Conservation (phyloP, 768 basidiomycete species). For the Lactarius sp. region DNA sequence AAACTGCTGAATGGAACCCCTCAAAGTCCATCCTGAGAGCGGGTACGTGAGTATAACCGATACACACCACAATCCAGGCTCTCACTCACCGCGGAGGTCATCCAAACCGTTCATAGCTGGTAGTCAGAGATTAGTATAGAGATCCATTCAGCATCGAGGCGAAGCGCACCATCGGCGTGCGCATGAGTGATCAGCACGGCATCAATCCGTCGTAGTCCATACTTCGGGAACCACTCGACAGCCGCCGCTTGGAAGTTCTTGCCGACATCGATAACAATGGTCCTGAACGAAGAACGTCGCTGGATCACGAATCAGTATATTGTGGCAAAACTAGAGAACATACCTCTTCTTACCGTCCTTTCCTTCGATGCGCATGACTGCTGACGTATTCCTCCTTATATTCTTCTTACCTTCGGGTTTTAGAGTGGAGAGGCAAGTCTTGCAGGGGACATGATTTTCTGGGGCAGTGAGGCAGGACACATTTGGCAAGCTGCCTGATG, state of each 20-base stretch:
- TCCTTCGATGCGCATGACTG: slow-evolving; percentile 48
- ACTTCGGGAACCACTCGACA: slow-evolving; percentile 60
- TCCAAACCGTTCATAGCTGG: slow-evolving; percentile 85
- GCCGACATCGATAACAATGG: slow-evolving; percentile 78
- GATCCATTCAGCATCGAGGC: neutral
- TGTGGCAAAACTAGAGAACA: slow-evolving; percentile 30
- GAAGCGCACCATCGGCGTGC: slow-evolving; percentile 65
- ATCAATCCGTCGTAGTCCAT: slow-evolving; percentile 65
- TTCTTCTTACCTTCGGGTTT: slow-evolving; percentile 76
- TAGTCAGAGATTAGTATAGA: neutral
- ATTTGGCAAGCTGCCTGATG: slow-evolving; percentile 66
- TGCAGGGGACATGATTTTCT: slow-evolving; percentile 47
- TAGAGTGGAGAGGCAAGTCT: slow-evolving; percentile 63
- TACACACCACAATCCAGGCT: neutral
- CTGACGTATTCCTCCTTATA: slow-evolving; percentile 77
- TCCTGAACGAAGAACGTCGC: slow-evolving; percentile 39
- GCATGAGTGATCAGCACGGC: slow-evolving; percentile 82
- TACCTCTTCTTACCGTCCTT: slow-evolving; percentile 45
- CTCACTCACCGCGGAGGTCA: slow-evolving; percentile 66
- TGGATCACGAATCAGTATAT: neutral
- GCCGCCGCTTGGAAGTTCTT: slow-evolving; percentile 70
- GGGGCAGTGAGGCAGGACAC: slow-evolving; percentile 72
- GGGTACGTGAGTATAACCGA: neutral
- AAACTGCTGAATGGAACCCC: slow-evolving; percentile 55
- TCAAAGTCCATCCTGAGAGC: slow-evolving; percentile 65